phyloP scores from a whole-genome alignment of 1,284 basidiomycete genomes.

The Rhodotorula sp. region DNA sequence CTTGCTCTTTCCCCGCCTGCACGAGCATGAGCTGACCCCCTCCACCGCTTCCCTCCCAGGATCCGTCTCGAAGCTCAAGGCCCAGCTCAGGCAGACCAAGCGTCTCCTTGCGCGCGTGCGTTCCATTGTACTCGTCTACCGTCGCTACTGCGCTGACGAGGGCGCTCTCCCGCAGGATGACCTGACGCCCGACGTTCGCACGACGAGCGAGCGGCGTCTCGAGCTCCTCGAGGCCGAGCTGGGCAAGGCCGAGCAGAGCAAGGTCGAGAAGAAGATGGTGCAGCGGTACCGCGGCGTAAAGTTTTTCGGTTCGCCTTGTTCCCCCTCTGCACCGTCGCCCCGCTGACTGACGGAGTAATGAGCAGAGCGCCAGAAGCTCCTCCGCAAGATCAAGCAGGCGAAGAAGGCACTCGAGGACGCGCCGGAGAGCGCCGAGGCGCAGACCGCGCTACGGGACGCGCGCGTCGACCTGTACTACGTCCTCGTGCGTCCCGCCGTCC shows the following conservation, averaged over 20 bases:
- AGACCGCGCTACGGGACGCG: conserved; percentile 15
- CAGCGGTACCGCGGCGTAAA: conserved; percentile 39
- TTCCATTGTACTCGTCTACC: background rate
- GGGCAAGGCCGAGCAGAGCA: conserved; percentile 21
- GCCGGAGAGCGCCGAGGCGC: background rate
- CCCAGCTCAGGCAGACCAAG: conserved; percentile 39
- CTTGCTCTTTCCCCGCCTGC: no score
- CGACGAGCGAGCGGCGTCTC: conserved; percentile 34
- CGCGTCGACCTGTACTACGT: conserved; percentile 41
- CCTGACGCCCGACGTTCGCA: conserved; percentile 36
- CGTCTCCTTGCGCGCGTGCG: conserved; percentile 34
- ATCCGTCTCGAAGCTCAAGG: conserved; percentile 39
- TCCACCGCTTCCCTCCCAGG: conserved; percentile 6
- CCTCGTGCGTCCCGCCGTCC: conserved; percentile 20
- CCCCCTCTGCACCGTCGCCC: background rate
- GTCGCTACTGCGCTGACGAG: background rate
- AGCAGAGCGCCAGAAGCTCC: conserved; percentile 40
- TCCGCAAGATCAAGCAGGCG: conserved; percentile 41
- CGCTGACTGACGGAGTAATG: background rate
- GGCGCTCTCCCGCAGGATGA: conserved; percentile 16
- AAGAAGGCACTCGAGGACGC: conserved; percentile 24
- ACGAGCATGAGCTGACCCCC: background rate
- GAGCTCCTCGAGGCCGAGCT: conserved; percentile 30
- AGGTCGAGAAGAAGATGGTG: conserved; percentile 41
- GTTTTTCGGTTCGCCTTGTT: conserved; percentile 41